These are phyloP conservation scores for Trichoderma polysporum DNA, from an alignment of 2,329 filamentous ascomycete genomes.

Conservation along the genomic window DNA sequence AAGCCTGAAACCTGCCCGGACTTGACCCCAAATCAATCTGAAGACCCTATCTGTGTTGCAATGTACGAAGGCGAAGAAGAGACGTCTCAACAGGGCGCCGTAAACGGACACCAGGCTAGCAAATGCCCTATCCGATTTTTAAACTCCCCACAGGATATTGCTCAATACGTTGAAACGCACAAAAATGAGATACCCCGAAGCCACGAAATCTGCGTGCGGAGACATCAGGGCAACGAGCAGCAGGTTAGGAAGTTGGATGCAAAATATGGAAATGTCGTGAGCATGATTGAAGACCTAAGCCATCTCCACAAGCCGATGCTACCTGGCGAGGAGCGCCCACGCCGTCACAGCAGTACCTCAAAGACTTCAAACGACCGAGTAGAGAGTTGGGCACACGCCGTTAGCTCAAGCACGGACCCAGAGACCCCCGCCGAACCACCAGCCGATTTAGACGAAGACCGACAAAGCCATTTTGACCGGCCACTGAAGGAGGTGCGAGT, in stretches of 20 bases:
- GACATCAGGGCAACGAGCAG: conserved; percentile 83
- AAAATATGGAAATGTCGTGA: conserved; percentile 89
- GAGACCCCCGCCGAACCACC: conserved; percentile 35
- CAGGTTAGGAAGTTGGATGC: conserved; percentile 86
- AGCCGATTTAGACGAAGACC: conserved; percentile 49
- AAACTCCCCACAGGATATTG: conserved; percentile 88
- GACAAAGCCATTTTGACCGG: conserved; percentile 76
- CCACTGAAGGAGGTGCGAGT: conserved; percentile 86
- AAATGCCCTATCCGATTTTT: conserved; percentile 92
- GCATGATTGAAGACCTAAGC: conserved; percentile 90
- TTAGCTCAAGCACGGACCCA: conserved; percentile 54
- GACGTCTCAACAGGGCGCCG: conserved; percentile 51
- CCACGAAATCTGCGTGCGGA: conserved; percentile 86
- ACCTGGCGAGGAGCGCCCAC: conserved; percentile 54
- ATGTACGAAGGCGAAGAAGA: conserved; percentile 63
- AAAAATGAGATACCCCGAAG: conserved; percentile 93
- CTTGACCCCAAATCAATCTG: conserved; percentile 48
- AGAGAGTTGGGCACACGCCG: conserved; percentile 79
- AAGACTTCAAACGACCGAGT: conserved; percentile 67
- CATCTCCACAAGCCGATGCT: conserved; percentile 86
- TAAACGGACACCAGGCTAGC: conserved; percentile 50
- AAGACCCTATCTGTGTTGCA: conserved; percentile 63
- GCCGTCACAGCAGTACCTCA: conserved; percentile 45
- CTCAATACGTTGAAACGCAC: conserved; percentile 89
- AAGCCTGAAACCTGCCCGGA: conserved; percentile 35